Percentiles rank a stretch among this genome's conserved stretches.
Evolutionary conservation across 352 stramenopile genomes (phyloP).

Genomic region (Stramenopiles sp.): DNA sequence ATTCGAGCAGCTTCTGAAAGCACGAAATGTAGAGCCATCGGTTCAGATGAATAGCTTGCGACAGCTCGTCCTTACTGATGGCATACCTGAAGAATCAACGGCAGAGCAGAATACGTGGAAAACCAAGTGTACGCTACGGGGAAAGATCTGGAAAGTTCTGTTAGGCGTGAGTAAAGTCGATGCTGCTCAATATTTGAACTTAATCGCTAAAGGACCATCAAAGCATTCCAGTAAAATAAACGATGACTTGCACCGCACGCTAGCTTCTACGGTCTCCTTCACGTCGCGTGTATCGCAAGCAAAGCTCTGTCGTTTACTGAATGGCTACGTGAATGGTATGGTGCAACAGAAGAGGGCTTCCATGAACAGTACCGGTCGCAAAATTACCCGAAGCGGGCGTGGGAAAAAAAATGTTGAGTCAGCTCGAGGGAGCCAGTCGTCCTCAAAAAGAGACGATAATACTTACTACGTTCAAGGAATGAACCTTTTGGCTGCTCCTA

Average conservation of each 20-base stretch:
- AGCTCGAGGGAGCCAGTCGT: not conserved
- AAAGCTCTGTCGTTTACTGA: slow-evolving; percentile 64
- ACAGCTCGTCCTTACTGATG: not conserved
- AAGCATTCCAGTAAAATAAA: slow-evolving; percentile 58
- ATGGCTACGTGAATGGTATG: slow-evolving; percentile 62
- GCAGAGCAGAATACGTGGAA: not conserved
- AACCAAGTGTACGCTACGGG: slow-evolving; percentile 39
- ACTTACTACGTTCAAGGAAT: slow-evolving; percentile 68
- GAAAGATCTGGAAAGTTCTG: slow-evolving; percentile 62
- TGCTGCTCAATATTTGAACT: slow-evolving; percentile 38
- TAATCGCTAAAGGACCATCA: slow-evolving; percentile 48
- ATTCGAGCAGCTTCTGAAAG: not conserved
- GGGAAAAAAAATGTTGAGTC: slow-evolving; percentile 26
- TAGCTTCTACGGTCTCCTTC: slow-evolving; percentile 59
- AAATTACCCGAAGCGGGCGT: not conserved
- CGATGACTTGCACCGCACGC: slow-evolving; percentile 73
- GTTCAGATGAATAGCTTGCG: not conserved
- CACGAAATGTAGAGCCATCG: not conserved
- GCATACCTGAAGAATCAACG: not conserved
- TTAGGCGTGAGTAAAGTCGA: slow-evolving; percentile 43
- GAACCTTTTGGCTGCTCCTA: slow-evolving; percentile 61
- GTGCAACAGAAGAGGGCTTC: not conserved
- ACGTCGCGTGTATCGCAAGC: slow-evolving; percentile 58
- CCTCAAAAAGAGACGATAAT: slow-evolving; percentile 11
- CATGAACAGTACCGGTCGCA: not conserved